Evolutionary conservation across 495 filamentous ascomycete species (phyloP).

Genomic region (Tuber umbilicatum): DNA sequence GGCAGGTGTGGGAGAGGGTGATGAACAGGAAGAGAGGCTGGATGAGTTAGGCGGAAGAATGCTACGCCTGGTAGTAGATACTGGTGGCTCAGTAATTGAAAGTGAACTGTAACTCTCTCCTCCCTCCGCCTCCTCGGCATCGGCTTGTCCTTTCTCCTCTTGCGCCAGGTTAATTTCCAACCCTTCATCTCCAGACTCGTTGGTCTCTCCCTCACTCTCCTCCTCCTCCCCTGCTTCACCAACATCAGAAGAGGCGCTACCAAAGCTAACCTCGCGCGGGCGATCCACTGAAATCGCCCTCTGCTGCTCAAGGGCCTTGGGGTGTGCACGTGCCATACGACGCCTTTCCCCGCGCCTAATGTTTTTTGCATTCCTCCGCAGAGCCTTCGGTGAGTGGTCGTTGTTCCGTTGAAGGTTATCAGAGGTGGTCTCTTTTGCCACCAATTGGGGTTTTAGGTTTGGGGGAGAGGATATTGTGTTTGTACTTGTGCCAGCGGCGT

Average conservation of each 20-base stretch:
- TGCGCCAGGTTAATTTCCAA: constrained; percentile 24
- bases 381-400: not conserved
- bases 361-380: not conserved
- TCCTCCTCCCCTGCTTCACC: constrained; percentile 7
- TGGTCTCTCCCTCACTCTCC: constrained; percentile 10
- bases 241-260: constrained; percentile 7
- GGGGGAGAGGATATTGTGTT: not conserved
- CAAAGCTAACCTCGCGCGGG: constrained; percentile 19
- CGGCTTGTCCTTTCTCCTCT: not conserved
- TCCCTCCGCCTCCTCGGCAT: not conserved
- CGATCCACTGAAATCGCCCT: constrained; percentile 18
- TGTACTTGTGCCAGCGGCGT: not conserved
- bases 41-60: not conserved
- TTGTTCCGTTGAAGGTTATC: not conserved
- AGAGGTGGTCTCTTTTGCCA: not conserved
- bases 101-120: not conserved
- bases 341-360: not conserved
- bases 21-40: not conserved
- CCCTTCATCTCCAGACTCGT: constrained; percentile 22
- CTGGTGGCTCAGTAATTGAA: not conserved
- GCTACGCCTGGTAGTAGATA: not conserved
- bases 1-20: not conserved
- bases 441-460: not conserved
- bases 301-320: not conserved
- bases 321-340: not conserved